phyloP scores from a whole-genome alignment of 2,329 filamentous ascomycete genomes.

The Penicillium expansum region DNA sequence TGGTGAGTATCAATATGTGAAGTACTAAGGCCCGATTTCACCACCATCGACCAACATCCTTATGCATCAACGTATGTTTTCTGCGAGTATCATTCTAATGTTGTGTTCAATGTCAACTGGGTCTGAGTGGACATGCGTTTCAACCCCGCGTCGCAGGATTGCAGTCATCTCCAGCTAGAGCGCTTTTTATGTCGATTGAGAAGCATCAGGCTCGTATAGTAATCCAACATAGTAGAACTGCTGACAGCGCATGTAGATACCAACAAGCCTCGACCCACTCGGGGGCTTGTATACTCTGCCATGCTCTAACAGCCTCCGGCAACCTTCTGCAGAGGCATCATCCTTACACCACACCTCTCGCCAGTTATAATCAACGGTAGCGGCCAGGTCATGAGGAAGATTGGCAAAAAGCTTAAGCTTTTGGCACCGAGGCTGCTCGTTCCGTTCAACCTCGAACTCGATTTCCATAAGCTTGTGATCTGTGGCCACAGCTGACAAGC shows the following conservation, averaged over 20 bases:
- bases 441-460: neutral
- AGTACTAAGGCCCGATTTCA: neutral
- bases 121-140: neutral
- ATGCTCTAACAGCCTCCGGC: fast-evolving
- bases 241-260: neutral
- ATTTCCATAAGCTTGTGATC: neutral
- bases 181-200: neutral
- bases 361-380: neutral
- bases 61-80: no score
- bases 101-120: no score
- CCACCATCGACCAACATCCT: no score
- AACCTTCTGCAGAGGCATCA: neutral
- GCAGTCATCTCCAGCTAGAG: neutral
- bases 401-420: neutral
- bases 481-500: neutral
- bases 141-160: neutral
- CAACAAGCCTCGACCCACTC: neutral
- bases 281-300: neutral
- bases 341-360: neutral
- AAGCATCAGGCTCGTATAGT: neutral
- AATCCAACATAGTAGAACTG: neutral
- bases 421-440: neutral
- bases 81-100: no score
- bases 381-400: no score
- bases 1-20: no score